Percentiles rank a stretch among this genome's conserved stretches.
phyloP scores from a whole-genome alignment of 306 rosid genomes.

The Carpinus fangiana region DNA sequence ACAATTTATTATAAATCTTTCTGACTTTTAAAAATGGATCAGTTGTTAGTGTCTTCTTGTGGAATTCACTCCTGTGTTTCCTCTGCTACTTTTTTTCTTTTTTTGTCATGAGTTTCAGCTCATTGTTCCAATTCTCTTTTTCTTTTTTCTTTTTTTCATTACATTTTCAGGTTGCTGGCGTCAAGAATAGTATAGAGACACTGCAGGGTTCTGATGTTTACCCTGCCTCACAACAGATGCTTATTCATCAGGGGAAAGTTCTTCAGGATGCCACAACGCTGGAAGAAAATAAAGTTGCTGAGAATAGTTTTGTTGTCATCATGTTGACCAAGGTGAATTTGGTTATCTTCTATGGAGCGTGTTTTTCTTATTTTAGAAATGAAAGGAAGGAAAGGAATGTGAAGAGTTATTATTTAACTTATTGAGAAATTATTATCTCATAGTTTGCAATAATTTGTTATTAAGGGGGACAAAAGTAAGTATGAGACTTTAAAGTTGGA shows the following conservation, averaged over 20 bases:
- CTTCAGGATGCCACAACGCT: conserved; percentile 77
- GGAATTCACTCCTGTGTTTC: neutral
- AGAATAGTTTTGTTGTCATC: conserved; percentile 85
- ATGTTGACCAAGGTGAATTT: conserved; percentile 83
- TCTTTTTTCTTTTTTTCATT: neutral
- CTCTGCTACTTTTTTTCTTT: neutral
- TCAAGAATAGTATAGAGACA: conserved; percentile 78
- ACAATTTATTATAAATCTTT: neutral
- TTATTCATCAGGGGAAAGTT: conserved; percentile 90
- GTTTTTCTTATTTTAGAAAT: neutral
- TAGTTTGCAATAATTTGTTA: neutral
- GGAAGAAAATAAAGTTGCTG: conserved; percentile 79
- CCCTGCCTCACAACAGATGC: conserved; percentile 94
- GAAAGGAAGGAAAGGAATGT: neutral
- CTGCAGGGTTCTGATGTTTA: conserved; percentile 73
- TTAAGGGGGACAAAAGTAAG: neutral
- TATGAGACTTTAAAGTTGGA: neutral
- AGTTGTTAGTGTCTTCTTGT: neutral
- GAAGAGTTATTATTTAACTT: neutral
- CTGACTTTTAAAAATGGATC: neutral
- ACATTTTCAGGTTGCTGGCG: conserved; percentile 70
- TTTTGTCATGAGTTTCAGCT: neutral
- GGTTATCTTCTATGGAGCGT: neutral
- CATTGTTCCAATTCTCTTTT: neutral
- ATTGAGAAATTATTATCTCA: neutral